phyloP scores from a whole-genome alignment of 2,329 filamentous ascomycete species.

The Colletotrichum sp. region DNA sequence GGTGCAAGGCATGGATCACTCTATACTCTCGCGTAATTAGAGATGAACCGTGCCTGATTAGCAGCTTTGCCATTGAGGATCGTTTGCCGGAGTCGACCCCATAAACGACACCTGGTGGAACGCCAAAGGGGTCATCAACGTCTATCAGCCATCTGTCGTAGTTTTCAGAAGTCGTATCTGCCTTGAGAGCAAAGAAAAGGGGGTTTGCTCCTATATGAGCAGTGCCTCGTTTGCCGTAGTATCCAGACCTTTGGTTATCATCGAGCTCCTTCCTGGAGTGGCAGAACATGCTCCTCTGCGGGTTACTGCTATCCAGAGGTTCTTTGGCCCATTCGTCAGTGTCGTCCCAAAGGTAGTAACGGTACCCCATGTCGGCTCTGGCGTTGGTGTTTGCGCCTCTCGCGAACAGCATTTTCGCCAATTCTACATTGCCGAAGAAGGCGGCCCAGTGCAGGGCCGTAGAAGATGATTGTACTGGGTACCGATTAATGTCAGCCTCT shows the following conservation, averaged over 20 bases:
- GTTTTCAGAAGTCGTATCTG: neutral
- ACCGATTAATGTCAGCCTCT: accelerated
- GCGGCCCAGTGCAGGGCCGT: neutral
- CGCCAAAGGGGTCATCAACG: neutral
- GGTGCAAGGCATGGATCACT: neutral
- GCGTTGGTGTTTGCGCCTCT: neutral
- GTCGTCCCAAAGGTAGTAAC: neutral
- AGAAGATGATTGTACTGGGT: neutral
- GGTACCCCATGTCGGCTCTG: neutral
- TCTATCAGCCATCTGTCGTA: neutral
- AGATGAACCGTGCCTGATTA: neutral
- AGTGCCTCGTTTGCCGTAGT: neutral
- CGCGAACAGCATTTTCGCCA: neutral
- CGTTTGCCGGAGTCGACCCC: accelerated
- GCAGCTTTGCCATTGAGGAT: neutral
- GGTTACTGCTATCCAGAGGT: neutral
- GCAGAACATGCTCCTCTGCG: neutral
- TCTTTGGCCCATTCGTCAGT: neutral
- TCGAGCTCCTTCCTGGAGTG: neutral
- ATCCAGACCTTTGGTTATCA: too few species aligned
- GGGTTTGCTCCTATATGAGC: neutral
- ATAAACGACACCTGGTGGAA: accelerated
- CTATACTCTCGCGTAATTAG: neutral
- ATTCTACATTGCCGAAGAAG: neutral
- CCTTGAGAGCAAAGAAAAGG: neutral